These are phyloP conservation scores for Penicillium hordei DNA, from an alignment of 2,329 filamentous ascomycete genomes.

Conservation along the genomic window DNA sequence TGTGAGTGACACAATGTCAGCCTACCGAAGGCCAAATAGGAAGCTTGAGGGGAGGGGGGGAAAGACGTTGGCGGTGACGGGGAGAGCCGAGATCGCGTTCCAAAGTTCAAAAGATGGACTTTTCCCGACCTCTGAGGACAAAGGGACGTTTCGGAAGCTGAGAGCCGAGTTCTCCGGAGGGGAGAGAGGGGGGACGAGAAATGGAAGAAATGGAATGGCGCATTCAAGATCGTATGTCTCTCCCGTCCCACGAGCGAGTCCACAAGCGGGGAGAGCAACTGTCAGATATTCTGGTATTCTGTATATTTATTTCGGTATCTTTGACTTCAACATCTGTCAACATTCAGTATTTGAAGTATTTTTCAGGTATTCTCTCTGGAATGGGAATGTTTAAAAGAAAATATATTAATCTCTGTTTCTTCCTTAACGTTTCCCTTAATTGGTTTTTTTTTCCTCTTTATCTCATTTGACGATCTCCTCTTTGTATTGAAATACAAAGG, in stretches of 20 bases:
- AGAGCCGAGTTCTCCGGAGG: constrained; percentile 3
- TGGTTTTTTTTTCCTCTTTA: not conserved
- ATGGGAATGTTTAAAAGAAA: not conserved
- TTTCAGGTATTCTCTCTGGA: not conserved
- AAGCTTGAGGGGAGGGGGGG: not conserved
- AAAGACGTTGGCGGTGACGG: not conserved
- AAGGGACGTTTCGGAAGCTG: not conserved
- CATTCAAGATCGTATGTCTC: constrained; percentile 2
- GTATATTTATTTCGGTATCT: not conserved
- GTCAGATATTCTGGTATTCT: not conserved
- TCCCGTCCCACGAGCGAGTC: constrained; percentile 7
- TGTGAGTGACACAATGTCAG: not conserved
- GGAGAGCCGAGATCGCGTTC: constrained; percentile 1
- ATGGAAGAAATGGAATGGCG: constrained; percentile 3
- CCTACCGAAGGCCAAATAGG: not conserved
- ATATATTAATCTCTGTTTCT: not conserved
- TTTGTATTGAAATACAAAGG: not conserved
- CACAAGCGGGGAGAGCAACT: constrained; percentile 7
- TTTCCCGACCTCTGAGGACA: not conserved
- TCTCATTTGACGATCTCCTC: not conserved
- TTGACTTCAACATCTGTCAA: not conserved
- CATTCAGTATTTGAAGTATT: not conserved
- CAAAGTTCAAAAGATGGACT: not conserved
- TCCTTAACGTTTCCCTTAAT: not conserved
- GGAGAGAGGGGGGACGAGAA: not conserved